Percentiles rank a stretch among this genome's conserved stretches.
These are phyloP conservation scores for Macrotyloma uniflorum DNA, from an alignment of 306 rosid genomes.

Conservation along the genomic window DNA sequence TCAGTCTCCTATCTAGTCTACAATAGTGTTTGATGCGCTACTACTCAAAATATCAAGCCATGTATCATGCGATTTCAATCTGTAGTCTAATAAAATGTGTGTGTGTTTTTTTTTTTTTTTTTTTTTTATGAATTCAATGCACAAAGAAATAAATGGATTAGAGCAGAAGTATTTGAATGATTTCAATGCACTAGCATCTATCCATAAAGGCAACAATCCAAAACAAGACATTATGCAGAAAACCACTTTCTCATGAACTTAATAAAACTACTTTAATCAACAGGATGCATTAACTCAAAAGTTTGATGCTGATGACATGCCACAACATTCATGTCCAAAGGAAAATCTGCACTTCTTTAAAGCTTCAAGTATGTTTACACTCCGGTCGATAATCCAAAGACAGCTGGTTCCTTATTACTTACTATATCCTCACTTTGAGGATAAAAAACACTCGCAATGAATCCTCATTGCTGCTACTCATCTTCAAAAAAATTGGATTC, in stretches of 20 bases:
- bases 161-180: not conserved
- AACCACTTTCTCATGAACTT: conserved; percentile 22
- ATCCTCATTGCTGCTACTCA: not conserved
- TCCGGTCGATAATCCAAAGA: not conserved
- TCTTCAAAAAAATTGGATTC: conserved; percentile 29
- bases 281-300: not conserved
- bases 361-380: conserved; percentile 3
- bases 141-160: not conserved
- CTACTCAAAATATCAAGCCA: not conserved
- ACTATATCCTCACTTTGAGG: not conserved
- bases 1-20: conserved; percentile 6
- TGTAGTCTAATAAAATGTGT: not conserved
- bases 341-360: conserved; percentile 13
- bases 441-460: not conserved
- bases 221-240: not conserved
- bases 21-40: conserved; percentile 16
- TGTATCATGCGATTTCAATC: not conserved
- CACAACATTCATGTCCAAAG: not conserved
- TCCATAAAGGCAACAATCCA: not conserved
- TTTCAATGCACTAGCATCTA: not conserved
- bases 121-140: not conserved
- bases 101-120: not conserved
- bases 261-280: not conserved
- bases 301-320: not conserved
- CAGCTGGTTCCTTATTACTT: not conserved